Percentiles rank a stretch among this genome's conserved stretches.
Evolutionary conservation across 352 stramenopile species (phyloP).

Genomic region (Phytophthora pinifolia): DNA sequence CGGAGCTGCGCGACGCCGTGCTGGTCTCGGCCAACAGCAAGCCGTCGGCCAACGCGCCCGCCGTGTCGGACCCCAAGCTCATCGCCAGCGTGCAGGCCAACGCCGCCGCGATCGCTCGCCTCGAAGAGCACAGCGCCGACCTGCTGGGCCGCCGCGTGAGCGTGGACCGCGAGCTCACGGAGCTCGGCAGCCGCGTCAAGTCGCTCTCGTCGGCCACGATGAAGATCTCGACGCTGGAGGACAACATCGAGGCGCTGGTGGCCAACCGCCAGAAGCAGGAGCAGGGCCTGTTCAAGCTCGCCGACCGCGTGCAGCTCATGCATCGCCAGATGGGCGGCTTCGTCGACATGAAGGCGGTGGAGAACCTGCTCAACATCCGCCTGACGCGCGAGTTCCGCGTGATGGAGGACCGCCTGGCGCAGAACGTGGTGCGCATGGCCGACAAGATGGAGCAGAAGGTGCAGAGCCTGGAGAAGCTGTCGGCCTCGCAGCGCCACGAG

Average conservation of each 20-base stretch:
- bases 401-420: constrained; percentile 61
- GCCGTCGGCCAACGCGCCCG: constrained; percentile 2
- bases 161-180: constrained; percentile 62
- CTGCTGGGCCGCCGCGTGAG: constrained; percentile 63
- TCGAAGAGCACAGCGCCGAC: constrained; percentile 73
- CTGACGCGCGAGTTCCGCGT: constrained; percentile 71
- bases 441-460: constrained; percentile 77
- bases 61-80: constrained; percentile 28
- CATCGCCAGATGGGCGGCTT: constrained; percentile 53
- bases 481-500: constrained; percentile 51
- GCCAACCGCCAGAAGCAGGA: constrained; percentile 51
- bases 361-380: constrained; percentile 64
- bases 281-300: constrained; percentile 56
- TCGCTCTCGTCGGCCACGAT: constrained; percentile 47
- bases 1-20: constrained; percentile 53
- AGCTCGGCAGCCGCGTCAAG: constrained; percentile 62
- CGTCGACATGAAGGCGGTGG: constrained; percentile 65
- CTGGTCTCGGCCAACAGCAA: constrained; percentile 31
- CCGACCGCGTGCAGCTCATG: constrained; percentile 51
- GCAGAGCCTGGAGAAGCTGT: constrained; percentile 53
- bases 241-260: constrained; percentile 55
- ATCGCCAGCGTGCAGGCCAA: constrained; percentile 45
- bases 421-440: constrained; percentile 56
- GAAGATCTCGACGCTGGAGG: constrained; percentile 60
- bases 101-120: constrained; percentile 53